phyloP scores from a whole-genome alignment of 768 basidiomycete species.

The Psilocybe subaeruginosa region DNA sequence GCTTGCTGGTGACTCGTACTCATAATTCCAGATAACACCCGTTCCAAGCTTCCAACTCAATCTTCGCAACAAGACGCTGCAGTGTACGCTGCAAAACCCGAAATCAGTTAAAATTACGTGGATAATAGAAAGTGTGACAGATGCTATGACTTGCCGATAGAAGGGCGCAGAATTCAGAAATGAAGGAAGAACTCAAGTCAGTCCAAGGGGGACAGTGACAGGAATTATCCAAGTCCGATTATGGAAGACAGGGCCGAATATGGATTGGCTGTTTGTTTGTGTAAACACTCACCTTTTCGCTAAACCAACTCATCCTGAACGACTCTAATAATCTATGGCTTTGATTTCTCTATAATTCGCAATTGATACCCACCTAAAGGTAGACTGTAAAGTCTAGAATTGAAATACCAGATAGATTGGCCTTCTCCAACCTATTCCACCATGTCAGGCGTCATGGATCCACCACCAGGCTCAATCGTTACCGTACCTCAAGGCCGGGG shows the following conservation, averaged over 20 bases:
- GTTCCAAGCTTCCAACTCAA: not conserved
- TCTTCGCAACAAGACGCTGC: not conserved
- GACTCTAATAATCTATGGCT: not conserved
- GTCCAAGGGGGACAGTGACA: constrained; percentile 1
- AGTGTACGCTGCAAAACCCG: not conserved
- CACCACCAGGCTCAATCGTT: constrained; percentile 71
- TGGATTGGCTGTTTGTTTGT: not conserved
- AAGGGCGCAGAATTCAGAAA: not conserved
- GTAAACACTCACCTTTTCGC: not conserved
- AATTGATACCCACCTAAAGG: not conserved
- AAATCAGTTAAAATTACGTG: not conserved
- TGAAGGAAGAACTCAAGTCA: not conserved
- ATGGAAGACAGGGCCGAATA: not conserved
- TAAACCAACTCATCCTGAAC: not conserved
- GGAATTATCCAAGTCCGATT: not conserved
- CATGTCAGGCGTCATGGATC: constrained; percentile 22
- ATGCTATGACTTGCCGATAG: not conserved
- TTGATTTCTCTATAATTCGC: not conserved
- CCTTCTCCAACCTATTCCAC: not conserved
- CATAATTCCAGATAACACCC: not conserved
- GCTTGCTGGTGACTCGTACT: constrained; percentile 4
- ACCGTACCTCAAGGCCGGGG: constrained; percentile 81
- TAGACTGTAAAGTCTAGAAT: not conserved
- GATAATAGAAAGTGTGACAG: not conserved
- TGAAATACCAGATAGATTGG: not conserved